Evolutionary conservation across 768 basidiomycete species (phyloP), one percentile per base, ranked within the genome.

Genomic region (Neoboletus brunneissimus): DNA sequence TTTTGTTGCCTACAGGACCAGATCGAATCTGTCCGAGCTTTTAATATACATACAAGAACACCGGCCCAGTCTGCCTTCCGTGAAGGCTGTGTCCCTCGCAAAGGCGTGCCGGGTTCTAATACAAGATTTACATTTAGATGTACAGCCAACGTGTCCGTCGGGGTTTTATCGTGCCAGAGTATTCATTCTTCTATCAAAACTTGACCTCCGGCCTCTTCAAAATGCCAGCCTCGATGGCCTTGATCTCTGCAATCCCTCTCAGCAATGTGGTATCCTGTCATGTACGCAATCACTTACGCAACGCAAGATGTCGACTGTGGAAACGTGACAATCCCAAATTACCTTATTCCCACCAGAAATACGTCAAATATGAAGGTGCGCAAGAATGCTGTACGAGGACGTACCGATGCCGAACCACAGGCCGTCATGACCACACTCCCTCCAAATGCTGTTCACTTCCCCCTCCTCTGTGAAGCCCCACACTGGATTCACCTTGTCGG

Each of bases 391-490:
- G n/a, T 47, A 12, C n/a, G 40, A 34, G 1, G 51, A 61, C 68
- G 38, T 53, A 72, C 68, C 70, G 20, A 68, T 12, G 31, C 60
- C 61, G 22, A 72, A 70, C 68, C 70, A 70, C 29, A 70, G 48
- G 25, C 78, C 78, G 1, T 78, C 68, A 41, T 74, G 65, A 18
- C 73, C 72, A 41, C 58, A 69, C 27, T 70, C 55, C 48, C 66
- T 65, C 68, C 70, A 73, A 22, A 64, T 61, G 2, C 80, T 76
- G 1, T 76, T 69, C 25, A 83, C 64, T 64, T 89, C 86, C 0
- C 86, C 84, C 71, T 91, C 84, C 20, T 76, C 71, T 58, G 85
- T 77, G 46, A 87, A 54, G 18, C 86, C 83, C 89, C 88, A 84
- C 16, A 88, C 68, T 15, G 73, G 70, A 34, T 77, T 75, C 55